Evolutionary conservation across 331 rosid genomes (phyloP).

Genomic region (Rhamnella rubrinervis): DNA sequence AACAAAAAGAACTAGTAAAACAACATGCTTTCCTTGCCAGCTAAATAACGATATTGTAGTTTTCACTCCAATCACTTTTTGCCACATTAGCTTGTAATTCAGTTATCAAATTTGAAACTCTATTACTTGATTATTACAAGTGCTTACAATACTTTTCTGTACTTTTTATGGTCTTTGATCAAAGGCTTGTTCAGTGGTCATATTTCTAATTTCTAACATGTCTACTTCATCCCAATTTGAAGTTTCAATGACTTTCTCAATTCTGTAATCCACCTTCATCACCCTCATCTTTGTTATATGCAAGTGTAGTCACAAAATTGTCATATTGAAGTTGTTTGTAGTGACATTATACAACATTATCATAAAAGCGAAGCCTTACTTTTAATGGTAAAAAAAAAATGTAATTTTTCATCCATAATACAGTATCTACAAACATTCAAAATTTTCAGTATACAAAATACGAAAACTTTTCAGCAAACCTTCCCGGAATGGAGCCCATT

Average conservation of each 20-base stretch:
- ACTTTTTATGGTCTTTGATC: too few species aligned
- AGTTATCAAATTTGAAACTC: too few species aligned
- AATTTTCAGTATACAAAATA: neutral
- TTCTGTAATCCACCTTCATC: neutral
- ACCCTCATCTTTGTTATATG: neutral
- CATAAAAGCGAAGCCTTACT: neutral
- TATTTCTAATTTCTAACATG: neutral
- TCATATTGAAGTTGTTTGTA: neutral
- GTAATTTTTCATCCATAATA: too few species aligned
- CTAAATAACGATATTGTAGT: too few species aligned
- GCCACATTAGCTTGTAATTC: too few species aligned
- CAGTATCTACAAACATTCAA: neutral
- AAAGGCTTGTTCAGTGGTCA: too few species aligned
- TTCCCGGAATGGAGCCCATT: constrained; percentile 87
- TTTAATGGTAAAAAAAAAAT: neutral
- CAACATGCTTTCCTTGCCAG: neutral
- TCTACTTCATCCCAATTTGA: neutral
- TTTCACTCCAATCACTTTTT: too few species aligned
- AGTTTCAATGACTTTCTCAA: neutral
- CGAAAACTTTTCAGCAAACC: constrained; percentile 36
- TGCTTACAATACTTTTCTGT: too few species aligned
- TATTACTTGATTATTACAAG: too few species aligned
- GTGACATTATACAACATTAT: neutral
- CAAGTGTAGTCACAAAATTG: neutral
- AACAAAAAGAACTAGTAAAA: neutral